Evolutionary conservation across 352 stramenopile genomes (phyloP).

Genomic region (Peronosclerospora sorghi): DNA sequence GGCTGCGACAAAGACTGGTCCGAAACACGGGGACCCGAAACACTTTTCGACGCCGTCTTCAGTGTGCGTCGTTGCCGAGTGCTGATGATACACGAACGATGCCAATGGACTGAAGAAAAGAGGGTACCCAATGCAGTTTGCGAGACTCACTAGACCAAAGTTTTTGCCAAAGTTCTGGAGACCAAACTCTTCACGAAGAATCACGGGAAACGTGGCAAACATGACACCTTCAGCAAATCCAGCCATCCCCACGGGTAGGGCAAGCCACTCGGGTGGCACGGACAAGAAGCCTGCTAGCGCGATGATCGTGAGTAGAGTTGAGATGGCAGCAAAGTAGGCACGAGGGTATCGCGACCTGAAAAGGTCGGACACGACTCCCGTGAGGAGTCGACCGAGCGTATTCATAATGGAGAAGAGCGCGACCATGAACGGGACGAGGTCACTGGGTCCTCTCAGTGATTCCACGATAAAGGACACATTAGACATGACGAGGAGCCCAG

Average conservation of each 20-base stretch:
- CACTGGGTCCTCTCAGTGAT: constrained; percentile 39
- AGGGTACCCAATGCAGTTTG: constrained; percentile 75
- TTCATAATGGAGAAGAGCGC: constrained; percentile 70
- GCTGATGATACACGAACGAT: constrained; percentile 65
- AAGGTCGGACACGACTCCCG: constrained; percentile 51
- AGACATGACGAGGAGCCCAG: constrained; percentile 67
- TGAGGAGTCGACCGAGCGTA: constrained; percentile 43
- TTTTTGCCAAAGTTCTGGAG: constrained; percentile 76
- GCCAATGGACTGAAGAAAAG: constrained; percentile 67
- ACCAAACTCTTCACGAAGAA: constrained; percentile 73
- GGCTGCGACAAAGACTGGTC: constrained; percentile 48
- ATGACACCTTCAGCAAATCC: constrained; percentile 68
- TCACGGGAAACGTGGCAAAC: constrained; percentile 71
- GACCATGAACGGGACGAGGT: constrained; percentile 68
- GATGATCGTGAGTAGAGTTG: constrained; percentile 34
- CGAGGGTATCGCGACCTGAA: constrained; percentile 35
- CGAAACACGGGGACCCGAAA: constrained; percentile 47
- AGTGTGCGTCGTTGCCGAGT: constrained; percentile 8
- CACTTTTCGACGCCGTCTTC: constrained; percentile 41
- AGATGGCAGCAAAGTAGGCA: constrained; percentile 38
- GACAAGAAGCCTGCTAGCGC: constrained; percentile 48
- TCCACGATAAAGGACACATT: constrained; percentile 83
- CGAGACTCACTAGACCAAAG: constrained; percentile 68
- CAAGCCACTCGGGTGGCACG: constrained; percentile 27
- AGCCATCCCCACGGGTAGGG: constrained; percentile 45